Conservation (phyloP, 768 basidiomycete genomes). For the Lepiota brunneoincarnata region DNA sequence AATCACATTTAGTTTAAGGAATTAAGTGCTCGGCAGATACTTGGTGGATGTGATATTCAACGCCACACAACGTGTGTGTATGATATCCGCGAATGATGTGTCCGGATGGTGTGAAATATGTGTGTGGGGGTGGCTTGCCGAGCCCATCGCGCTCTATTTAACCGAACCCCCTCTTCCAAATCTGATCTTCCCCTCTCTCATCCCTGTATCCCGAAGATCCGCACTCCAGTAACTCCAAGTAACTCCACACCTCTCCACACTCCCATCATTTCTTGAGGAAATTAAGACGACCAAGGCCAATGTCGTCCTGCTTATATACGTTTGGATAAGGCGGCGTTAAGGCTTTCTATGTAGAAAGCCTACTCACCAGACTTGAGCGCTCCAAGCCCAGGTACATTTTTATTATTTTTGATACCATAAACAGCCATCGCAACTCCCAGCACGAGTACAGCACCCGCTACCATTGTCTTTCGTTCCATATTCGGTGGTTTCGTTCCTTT, state of each 20-base stretch:
- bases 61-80: no score
- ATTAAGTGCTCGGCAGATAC: no score
- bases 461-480: conserved; percentile 35
- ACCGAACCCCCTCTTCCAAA: no score
- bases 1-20: no score
- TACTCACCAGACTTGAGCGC: neutral
- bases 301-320: neutral
- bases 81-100: no score
- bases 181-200: neutral
- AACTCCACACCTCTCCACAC: neutral
- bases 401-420: conserved; percentile 39
- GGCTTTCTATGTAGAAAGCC: no score
- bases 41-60: no score
- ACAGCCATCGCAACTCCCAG: conserved; percentile 70
- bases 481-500: conserved; percentile 3
- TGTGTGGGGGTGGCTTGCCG: no score
- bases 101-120: no score
- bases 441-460: conserved; percentile 66
- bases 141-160: no score
- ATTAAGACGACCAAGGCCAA: conserved; percentile 7
- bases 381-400: neutral
- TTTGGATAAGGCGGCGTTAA: no score
- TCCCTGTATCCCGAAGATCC: neutral
- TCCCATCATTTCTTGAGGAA: neutral
- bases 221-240: neutral